phyloP scores from a whole-genome alignment of 2,329 filamentous ascomycete genomes.

The Scedosporium minutisporum region DNA sequence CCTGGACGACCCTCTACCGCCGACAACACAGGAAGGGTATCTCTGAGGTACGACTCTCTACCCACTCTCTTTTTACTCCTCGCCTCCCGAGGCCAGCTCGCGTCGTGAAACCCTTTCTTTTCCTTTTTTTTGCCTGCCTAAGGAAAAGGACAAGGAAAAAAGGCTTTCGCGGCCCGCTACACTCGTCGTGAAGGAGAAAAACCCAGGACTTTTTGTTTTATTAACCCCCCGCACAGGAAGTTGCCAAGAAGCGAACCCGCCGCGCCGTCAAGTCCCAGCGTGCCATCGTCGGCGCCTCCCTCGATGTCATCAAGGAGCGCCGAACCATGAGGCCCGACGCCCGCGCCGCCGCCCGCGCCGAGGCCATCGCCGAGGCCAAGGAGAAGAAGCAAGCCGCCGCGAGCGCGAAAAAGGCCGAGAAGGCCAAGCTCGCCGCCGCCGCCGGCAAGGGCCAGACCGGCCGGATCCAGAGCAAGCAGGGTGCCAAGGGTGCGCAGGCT shows the following conservation, averaged over 20 bases:
- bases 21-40: constrained; percentile 99
- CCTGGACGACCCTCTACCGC: constrained; percentile 97
- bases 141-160: background rate
- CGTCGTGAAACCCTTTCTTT: background rate
- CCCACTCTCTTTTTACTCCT: background rate
- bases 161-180: background rate
- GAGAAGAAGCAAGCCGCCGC: constrained; percentile 88
- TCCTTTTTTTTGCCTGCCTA: background rate
- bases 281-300: constrained; percentile 96
- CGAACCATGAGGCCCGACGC: constrained; percentile 90
- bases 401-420: constrained; percentile 96
- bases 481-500: constrained; percentile 76
- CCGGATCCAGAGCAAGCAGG: constrained; percentile 92
- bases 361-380: constrained; percentile 96
- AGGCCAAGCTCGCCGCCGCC: constrained; percentile 79
- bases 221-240: constrained; percentile 63
- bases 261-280: constrained; percentile 97
- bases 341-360: constrained; percentile 77
- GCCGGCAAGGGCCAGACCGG: constrained; percentile 67
- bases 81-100: background rate
- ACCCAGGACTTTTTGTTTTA: background rate
- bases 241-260: constrained; percentile 99
- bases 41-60: constrained; percentile 74
- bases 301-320: constrained; percentile 99
- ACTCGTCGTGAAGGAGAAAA: too few species aligned